Evolutionary conservation across 441 rosid genomes (phyloP).

Genomic region (Gossypium gossypioides): DNA sequence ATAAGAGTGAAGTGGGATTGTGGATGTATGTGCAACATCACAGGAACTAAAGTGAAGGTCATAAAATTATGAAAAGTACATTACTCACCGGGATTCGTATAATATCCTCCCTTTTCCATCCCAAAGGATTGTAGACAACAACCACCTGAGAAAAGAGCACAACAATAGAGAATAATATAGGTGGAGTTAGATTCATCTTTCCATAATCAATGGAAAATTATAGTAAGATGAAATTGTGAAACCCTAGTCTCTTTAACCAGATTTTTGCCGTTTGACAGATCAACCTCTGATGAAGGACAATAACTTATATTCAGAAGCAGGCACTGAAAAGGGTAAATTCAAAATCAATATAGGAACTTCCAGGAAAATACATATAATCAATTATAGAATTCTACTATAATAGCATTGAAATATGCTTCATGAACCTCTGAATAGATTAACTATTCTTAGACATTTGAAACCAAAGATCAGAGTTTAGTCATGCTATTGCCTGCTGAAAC

Average conservation of each 20-base stretch:
- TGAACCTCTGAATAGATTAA: not conserved
- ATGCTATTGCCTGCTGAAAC: slow-evolving; percentile 37
- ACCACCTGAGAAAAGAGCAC: slow-evolving; percentile 27
- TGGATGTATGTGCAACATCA: not conserved
- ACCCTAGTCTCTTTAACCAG: slow-evolving; percentile 29
- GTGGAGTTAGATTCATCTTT: slow-evolving; percentile 7
- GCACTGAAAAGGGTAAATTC: slow-evolving; percentile 29
- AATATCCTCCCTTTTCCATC: slow-evolving; percentile 44
- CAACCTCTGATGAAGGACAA: slow-evolving; percentile 44
- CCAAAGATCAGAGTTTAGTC: not conserved
- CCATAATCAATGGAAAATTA: not conserved
- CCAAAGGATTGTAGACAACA: slow-evolving; percentile 43
- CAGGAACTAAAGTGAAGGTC: not conserved
- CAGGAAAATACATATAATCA: not conserved
- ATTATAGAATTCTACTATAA: not conserved
- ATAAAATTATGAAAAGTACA: not conserved
- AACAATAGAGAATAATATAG: not conserved
- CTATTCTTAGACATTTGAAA: not conserved
- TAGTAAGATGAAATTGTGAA: not conserved
- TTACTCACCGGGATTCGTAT: slow-evolving; percentile 40
- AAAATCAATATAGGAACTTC: not conserved
- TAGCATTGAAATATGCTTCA: slow-evolving; percentile 1
- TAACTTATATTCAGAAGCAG: slow-evolving; percentile 46
- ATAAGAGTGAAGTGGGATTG: not conserved
- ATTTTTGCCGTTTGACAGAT: slow-evolving; percentile 33